phyloP scores from a whole-genome alignment of 1,284 basidiomycete genomes.

The Coniferiporia sulphurascens region DNA sequence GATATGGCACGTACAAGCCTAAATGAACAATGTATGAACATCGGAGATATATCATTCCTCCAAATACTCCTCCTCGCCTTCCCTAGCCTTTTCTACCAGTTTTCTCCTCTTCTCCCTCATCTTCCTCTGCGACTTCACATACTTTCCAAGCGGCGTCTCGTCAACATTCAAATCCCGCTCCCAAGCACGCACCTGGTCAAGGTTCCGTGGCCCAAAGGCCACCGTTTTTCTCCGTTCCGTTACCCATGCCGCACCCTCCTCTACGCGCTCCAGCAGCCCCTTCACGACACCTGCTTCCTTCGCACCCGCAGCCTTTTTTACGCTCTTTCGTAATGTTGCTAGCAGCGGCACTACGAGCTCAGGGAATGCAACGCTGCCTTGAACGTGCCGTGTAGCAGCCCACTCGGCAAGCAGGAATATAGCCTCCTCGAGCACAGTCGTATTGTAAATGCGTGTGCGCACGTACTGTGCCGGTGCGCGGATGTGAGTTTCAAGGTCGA shows the following conservation, averaged over 20 bases:
- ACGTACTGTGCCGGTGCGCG: conserved; percentile 87
- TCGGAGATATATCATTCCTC: conserved; percentile 31
- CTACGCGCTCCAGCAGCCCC: conserved; percentile 76
- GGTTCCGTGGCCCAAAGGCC: conserved; percentile 67
- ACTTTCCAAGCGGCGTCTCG: conserved; percentile 77
- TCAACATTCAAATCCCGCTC: conserved; percentile 55
- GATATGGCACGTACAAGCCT: not conserved
- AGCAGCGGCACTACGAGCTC: conserved; percentile 86
- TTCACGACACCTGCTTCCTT: conserved; percentile 67
- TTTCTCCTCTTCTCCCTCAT: conserved; percentile 70
- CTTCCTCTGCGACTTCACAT: conserved; percentile 78
- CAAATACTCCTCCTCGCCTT: conserved; percentile 64
- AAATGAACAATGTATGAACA: not conserved
- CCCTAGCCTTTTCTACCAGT: conserved; percentile 74
- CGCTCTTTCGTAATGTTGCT: conserved; percentile 60
- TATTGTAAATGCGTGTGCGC: conserved; percentile 84
- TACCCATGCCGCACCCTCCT: conserved; percentile 78
- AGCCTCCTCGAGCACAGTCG: conserved; percentile 81
- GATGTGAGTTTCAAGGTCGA: conserved; percentile 87
- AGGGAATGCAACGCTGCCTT: conserved; percentile 87
- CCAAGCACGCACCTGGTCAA: conserved; percentile 71
- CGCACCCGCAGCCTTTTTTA: conserved; percentile 53
- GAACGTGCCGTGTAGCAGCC: conserved; percentile 56
- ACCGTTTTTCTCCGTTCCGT: conserved; percentile 65
- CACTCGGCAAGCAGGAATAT: conserved; percentile 79